Evolutionary conservation across 768 basidiomycete genomes (phyloP).

Genomic region (Calvatia gigantea): DNA sequence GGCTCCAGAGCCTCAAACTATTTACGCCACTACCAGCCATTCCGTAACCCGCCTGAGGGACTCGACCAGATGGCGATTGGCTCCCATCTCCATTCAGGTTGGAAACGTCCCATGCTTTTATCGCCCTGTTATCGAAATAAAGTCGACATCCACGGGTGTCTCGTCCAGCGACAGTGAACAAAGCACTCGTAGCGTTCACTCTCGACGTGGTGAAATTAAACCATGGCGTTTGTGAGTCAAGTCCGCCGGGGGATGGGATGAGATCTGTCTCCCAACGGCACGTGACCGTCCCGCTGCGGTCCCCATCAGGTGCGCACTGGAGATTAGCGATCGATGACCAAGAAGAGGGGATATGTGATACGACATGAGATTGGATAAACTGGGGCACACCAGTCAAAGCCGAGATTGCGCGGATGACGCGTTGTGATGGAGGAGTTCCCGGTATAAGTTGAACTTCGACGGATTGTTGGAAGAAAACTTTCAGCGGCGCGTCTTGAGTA

Average conservation of each 20-base stretch:
- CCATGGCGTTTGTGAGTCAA: constrained; percentile 29
- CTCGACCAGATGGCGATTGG: constrained; percentile 16
- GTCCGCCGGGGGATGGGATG: constrained; percentile 35
- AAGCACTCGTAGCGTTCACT: constrained; percentile 18
- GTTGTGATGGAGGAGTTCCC: constrained; percentile 19
- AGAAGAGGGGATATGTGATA: constrained; percentile 52
- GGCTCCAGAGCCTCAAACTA: constrained; percentile 53
- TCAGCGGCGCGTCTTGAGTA: constrained; percentile 16
- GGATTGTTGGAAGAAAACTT: constrained; percentile 19
- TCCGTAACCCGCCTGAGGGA: constrained; percentile 39
- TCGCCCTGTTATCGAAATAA: constrained; percentile 42
- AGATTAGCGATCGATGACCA: constrained; percentile 31
- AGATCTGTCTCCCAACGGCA: constrained; percentile 45
- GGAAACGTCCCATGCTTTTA: constrained; percentile 2
- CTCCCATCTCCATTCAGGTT: neutral
- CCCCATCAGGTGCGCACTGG: constrained; percentile 22
- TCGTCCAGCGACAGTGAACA: constrained; percentile 44
- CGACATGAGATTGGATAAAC: constrained; percentile 42
- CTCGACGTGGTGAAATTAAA: constrained; percentile 35
- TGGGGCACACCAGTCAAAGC: constrained; percentile 37
- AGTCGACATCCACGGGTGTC: constrained; percentile 68
- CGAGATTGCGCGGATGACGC: constrained; percentile 17
- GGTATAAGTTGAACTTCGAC: constrained; percentile 29
- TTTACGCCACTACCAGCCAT: constrained; percentile 24
- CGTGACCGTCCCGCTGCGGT: constrained; percentile 33